Percentiles rank a stretch among this genome's conserved stretches.
phyloP scores from a whole-genome alignment of 2,329 filamentous ascomycete species.

The Aspergillus sp. region DNA sequence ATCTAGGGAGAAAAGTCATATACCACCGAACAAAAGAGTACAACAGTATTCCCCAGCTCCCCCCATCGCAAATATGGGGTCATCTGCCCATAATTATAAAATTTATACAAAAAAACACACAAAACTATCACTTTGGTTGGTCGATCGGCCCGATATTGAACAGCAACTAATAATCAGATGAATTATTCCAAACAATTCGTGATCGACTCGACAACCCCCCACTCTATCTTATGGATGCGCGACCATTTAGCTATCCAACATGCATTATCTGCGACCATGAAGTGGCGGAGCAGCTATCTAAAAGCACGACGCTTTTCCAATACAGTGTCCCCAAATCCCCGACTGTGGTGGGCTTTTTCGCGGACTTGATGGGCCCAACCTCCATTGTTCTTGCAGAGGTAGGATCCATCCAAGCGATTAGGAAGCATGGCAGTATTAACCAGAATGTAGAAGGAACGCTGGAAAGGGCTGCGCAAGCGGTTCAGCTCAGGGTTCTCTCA shows the following conservation, averaged over 20 bases:
- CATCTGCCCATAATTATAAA: no score
- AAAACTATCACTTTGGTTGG: no score
- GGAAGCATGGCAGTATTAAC: not conserved
- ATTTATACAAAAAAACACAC: no score
- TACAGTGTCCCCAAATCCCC: slow-evolving; percentile 12
- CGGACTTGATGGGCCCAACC: slow-evolving; percentile 3
- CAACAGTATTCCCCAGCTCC: no score
- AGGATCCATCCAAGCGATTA: not conserved
- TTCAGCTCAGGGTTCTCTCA: slow-evolving; percentile 28
- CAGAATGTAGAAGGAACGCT: slow-evolving; percentile 14
- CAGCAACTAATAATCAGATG: no score
- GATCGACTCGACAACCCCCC: slow-evolving; percentile 4
- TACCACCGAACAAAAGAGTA: no score
- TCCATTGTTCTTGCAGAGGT: slow-evolving; percentile 7
- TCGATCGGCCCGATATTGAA: no score
- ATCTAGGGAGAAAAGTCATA: no score
- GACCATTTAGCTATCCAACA: slow-evolving; percentile 4
- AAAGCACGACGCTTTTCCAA: slow-evolving; percentile 8
- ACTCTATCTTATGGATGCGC: slow-evolving; percentile 8
- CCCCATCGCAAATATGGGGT: no score
- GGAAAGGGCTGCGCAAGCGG: slow-evolving; percentile 24
- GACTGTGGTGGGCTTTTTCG: not conserved
- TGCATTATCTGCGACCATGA: slow-evolving; percentile 11
- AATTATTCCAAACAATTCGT: no score
- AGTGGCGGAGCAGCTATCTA: slow-evolving; percentile 12